Conservation (phyloP, 306 rosid genomes). For the Fragaria nilgerrensis region DNA sequence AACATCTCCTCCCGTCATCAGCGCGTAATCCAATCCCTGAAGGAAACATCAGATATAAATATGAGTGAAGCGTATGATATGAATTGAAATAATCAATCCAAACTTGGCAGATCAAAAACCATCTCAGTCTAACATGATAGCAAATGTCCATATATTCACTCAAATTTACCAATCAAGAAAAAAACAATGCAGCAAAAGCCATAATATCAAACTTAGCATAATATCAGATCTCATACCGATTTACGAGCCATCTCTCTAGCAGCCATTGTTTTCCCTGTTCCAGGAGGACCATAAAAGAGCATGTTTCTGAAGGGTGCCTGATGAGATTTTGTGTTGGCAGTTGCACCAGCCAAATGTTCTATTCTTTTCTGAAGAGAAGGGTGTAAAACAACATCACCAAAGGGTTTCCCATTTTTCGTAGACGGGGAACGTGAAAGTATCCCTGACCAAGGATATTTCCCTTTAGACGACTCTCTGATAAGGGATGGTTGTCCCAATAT, state of each 20-base stretch:
- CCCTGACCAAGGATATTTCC: constrained; percentile 98
- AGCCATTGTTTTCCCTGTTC: constrained; percentile 99
- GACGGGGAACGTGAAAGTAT: constrained; percentile 52
- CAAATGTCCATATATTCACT: background rate
- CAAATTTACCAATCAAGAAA: background rate
- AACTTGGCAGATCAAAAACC: background rate
- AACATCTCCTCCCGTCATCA: constrained; percentile 99
- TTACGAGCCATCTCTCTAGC: constrained; percentile 93
- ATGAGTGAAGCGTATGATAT: background rate
- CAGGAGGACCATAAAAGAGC: constrained; percentile 99
- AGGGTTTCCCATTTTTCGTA: constrained; percentile 57
- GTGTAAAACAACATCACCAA: constrained; percentile 91
- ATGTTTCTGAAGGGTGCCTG: constrained; percentile 96
- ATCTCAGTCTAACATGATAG: background rate
- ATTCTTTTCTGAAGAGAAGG: constrained; percentile 83
- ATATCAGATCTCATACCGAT: constrained; percentile 61
- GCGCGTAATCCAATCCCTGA: constrained; percentile 93
- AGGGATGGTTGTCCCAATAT: constrained; percentile 97
- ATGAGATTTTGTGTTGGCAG: constrained; percentile 94
- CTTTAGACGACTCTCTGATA: constrained; percentile 91
- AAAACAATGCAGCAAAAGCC: background rate
- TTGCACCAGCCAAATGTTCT: constrained; percentile 81
- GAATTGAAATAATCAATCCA: background rate
- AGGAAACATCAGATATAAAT: constrained; percentile 2
- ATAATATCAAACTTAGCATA: background rate